phyloP scores from a whole-genome alignment of 306 rosid genomes.

The Sechiopsis laciniata region DNA sequence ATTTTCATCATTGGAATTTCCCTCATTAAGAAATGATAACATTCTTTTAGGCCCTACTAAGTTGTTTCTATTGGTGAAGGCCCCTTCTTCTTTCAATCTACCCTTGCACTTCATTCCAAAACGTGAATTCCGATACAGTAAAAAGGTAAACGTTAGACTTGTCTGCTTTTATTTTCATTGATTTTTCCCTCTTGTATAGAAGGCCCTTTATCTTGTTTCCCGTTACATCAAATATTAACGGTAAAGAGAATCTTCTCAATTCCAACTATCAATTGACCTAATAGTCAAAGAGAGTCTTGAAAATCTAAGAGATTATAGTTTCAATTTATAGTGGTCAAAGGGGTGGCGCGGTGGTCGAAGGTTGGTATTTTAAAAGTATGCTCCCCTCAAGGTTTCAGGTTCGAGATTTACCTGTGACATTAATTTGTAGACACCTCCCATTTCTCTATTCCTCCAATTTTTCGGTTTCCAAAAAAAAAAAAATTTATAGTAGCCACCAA shows the following conservation, averaged over 20 bases:
- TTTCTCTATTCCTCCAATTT: no score
- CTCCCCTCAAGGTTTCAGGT: no score
- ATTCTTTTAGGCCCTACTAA: constrained; percentile 48
- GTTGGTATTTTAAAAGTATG: no score
- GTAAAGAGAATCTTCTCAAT: background rate
- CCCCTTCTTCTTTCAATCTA: constrained; percentile 63
- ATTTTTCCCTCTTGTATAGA: background rate
- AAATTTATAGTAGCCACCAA: no score
- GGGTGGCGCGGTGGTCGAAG: no score
- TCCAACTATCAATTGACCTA: no score
- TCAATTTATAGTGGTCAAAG: no score
- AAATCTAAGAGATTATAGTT: no score
- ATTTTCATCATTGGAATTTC: constrained; percentile 12
- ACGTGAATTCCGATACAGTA: constrained; percentile 64
- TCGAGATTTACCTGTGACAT: no score
- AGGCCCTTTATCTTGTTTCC: background rate
- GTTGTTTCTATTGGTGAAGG: constrained; percentile 76
- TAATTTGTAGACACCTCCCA: no score
- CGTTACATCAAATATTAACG: background rate
- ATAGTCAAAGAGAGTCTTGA: no score
- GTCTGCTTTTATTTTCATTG: constrained; percentile 9
- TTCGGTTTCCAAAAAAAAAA: no score
- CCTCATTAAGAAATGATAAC: constrained; percentile 16
- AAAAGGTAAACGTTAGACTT: constrained; percentile 49
- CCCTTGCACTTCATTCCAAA: constrained; percentile 88